Conservation (phyloP, 441 rosid genomes). For the Geranium incanum region DNA sequence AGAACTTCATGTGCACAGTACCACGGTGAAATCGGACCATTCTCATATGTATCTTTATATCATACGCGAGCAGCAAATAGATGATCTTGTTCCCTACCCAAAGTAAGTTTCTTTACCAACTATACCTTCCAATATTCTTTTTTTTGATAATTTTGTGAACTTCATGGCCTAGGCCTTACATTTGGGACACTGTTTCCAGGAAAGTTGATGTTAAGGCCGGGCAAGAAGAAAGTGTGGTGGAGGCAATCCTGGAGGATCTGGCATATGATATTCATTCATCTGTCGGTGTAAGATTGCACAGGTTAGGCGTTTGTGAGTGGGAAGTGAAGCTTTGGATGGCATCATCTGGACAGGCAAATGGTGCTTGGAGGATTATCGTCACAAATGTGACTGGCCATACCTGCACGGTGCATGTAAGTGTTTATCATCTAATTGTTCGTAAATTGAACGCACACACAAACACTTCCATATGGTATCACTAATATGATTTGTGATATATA, state of each 20-base stretch:
- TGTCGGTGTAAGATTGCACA: conserved; percentile 88
- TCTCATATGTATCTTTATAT: conserved; percentile 95
- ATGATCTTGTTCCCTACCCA: conserved; percentile 82
- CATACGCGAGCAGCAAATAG: conserved; percentile 75
- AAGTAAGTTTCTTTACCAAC: conserved; percentile 40
- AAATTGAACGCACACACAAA: neutral
- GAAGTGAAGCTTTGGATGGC: conserved; percentile 96
- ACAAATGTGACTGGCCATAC: conserved; percentile 95
- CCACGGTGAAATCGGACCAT: conserved; percentile 74
- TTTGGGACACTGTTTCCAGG: conserved; percentile 42
- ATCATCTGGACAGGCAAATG: conserved; percentile 74
- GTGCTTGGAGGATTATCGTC: conserved; percentile 92
- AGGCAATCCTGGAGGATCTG: conserved; percentile 64
- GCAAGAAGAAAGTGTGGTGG: conserved; percentile 68
- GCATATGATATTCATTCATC: conserved; percentile 70
- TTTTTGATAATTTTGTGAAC: conserved; percentile 13
- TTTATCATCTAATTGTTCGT: conserved; percentile 11
- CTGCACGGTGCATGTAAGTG: conserved; percentile 82
- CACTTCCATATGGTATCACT: too few relatives aligned
- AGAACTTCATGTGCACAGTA: conserved; percentile 86
- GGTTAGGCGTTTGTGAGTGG: conserved; percentile 92
- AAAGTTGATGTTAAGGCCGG: conserved; percentile 62
- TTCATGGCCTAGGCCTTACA: conserved; percentile 23
- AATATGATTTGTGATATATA: too few relatives aligned
- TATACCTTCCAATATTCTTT: conserved; percentile 11